Base-by-base conservation (phyloP, 1,284 basidiomycete genomes). In the Pseudozyma thailandica region DNA sequence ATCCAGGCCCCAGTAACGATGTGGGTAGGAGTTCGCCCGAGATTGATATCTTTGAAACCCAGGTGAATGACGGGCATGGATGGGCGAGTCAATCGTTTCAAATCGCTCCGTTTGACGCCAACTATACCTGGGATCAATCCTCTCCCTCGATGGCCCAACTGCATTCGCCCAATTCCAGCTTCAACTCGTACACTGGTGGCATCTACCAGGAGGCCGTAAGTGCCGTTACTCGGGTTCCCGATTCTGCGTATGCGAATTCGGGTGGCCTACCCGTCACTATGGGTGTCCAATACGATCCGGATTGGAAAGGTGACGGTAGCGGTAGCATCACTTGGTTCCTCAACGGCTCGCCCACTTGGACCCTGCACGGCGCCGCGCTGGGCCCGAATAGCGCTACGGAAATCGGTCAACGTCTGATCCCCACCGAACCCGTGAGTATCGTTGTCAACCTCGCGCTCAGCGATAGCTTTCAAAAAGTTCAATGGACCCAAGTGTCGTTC, bases 1-100 rank as follows among this genome's bases (percentile, higher is more conserved):
- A 73, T 31, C 60, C 71, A 0, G 71, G 71, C 8, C 71, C 71
- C 0, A n/a, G n/a, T 8, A 8, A 31, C 6, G 8, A 42, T 9
- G 73, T 79, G 6, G 83, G 79, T 9, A 62, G 82, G 10, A 47
- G 56, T 6, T 68, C 66, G 30, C 83, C 83, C 3, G 83, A 84
- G 59, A 56, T 84, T 25, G 83, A 84, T 54, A 50, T 83, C 10
- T 64, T 81, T 28, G 81, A 84, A 56, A 65, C 71, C 5, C 86
- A 88, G 70, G 52, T 65, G 4, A 23, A 47, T 6, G 12, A n/a
- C 0, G 64, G 63, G 0, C 59, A 56, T 23, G 70, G 63, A 0
- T 12, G 8, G 3, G 78, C 75, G 0, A 80, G 75, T 49, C 72
- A 78, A 63, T 79, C 78, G 4, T 64, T 77, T 45, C 82, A 83